These are phyloP conservation scores for Pilaira anomala DNA, from an alignment of 192 early-diverging fungal genomes.

Conservation along the genomic window DNA sequence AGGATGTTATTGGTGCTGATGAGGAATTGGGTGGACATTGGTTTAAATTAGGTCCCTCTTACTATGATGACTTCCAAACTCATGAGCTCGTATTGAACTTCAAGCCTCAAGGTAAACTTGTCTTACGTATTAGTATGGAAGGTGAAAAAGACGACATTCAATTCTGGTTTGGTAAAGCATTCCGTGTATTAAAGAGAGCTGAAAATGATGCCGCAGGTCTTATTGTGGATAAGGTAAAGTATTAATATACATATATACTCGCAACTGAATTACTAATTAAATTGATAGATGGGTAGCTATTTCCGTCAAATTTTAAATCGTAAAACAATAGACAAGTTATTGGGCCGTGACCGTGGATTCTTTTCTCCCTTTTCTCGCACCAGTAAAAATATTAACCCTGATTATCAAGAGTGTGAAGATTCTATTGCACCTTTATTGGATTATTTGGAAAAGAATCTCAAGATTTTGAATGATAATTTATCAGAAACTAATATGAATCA, in stretches of 20 bases:
- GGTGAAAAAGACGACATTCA: conserved; percentile 78
- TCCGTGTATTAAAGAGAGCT: conserved; percentile 66
- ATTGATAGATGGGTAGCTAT: conserved; percentile 54
- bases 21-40: conserved; percentile 61
- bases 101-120: conserved; percentile 61
- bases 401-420: conserved; percentile 57
- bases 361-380: conserved; percentile 30
- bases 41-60: conserved; percentile 53
- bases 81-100: conserved; percentile 69
- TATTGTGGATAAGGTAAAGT: conserved; percentile 63
- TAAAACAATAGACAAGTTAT: conserved; percentile 53
- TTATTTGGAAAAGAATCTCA: conserved; percentile 72
- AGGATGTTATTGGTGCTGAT: conserved; percentile 52
- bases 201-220: conserved; percentile 64
- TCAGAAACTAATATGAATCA: conserved; percentile 61
- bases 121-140: conserved; percentile 72
- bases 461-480: conserved; percentile 61
- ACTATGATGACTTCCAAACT: conserved; percentile 59
- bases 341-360: conserved; percentile 52
- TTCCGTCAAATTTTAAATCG: conserved; percentile 62
- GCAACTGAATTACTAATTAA: too few species aligned
- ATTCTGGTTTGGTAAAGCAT: conserved; percentile 78
- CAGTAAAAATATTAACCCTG: conserved; percentile 34
- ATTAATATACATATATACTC: background rate
- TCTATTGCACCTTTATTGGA: conserved; percentile 67